Evolutionary conservation across 805 yeast species (phyloP).

Genomic region (Candida gorgasii): DNA sequence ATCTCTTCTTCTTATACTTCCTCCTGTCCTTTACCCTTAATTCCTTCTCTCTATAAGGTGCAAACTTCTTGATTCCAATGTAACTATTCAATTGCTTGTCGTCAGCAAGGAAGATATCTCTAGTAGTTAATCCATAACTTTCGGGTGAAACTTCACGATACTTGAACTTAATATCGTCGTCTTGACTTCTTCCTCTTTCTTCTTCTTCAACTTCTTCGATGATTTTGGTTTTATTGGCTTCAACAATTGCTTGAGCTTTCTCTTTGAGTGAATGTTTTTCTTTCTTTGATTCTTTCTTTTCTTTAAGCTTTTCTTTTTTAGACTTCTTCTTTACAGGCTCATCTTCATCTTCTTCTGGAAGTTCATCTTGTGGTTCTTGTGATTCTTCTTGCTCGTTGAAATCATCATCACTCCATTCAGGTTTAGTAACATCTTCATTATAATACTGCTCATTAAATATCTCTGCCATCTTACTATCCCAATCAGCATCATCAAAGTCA

Average conservation of each 20-base stretch:
- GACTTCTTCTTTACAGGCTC: conserved; percentile 40
- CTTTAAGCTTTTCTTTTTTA: conserved; percentile 56
- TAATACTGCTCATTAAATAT: conserved; percentile 86
- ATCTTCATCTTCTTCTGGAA: conserved; percentile 17
- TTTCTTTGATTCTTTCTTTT: conserved; percentile 58
- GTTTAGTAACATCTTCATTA: conserved; percentile 44
- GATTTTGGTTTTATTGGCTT: conserved; percentile 63
- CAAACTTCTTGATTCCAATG: conserved; percentile 88
- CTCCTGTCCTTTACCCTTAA: conserved; percentile 74
- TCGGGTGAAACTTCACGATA: conserved; percentile 97
- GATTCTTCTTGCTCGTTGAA: conserved; percentile 18
- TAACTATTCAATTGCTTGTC: conserved; percentile 82
- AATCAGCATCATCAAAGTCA: conserved; percentile 85
- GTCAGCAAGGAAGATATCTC: conserved; percentile 89
- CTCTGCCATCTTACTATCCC: conserved; percentile 86
- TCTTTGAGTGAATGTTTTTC: conserved; percentile 62
- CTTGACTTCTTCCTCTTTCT: conserved; percentile 57
- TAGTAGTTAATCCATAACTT: conserved; percentile 76
- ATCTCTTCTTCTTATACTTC: conserved; percentile 77
- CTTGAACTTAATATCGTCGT: conserved; percentile 57
- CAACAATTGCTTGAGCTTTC: conserved; percentile 77
- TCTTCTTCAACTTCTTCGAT: conserved; percentile 68
- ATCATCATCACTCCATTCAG: conserved; percentile 36
- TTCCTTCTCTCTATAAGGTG: conserved; percentile 84
- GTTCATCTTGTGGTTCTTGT: conserved; percentile 18